phyloP scores from a whole-genome alignment of 1,139 yeast species.

The Lodderomyces metapsilosis region DNA sequence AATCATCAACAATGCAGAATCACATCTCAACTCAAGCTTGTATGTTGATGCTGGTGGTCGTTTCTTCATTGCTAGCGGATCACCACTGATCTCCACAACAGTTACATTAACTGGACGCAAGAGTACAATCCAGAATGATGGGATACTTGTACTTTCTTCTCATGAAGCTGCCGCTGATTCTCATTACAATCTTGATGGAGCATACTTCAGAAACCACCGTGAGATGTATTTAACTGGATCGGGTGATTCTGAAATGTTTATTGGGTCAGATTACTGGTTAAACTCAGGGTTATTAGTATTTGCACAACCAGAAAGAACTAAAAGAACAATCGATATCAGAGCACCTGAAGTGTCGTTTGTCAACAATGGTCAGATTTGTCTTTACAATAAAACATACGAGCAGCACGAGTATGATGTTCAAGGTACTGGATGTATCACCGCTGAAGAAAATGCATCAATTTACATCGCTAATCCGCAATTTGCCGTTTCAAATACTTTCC shows the following conservation, averaged over 20 bases:
- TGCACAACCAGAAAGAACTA: constrained; percentile 19
- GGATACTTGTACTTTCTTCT: constrained; percentile 8
- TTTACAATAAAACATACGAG: constrained; percentile 22
- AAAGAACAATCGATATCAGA: constrained; percentile 23
- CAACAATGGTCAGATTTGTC: constrained; percentile 27
- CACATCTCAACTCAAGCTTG: constrained; percentile 13
- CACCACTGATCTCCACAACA: no score
- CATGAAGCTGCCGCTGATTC: no score
- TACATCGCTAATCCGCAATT: constrained; percentile 18
- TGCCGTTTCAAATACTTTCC: constrained; percentile 18
- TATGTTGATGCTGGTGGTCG: no score
- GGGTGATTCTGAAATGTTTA: constrained; percentile 18
- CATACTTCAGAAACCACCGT: constrained; percentile 26
- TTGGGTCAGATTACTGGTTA: constrained; percentile 21
- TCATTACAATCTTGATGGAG: constrained; percentile 14
- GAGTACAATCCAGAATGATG: constrained; percentile 16
- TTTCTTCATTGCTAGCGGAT: no score
- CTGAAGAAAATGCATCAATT: constrained; percentile 20
- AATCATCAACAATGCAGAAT: constrained; percentile 13
- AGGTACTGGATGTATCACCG: constrained; percentile 31
- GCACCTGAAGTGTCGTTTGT: constrained; percentile 15
- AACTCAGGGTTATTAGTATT: constrained; percentile 28
- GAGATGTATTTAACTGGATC: constrained; percentile 27
- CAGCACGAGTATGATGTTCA: constrained; percentile 25
- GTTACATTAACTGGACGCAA: no score